A percentile compares a stretch with the other conserved stretches of the same genome.
These are phyloP conservation scores for Lyophyllum decastes DNA, from an alignment of 768 basidiomycete genomes.

Conservation along the genomic window DNA sequence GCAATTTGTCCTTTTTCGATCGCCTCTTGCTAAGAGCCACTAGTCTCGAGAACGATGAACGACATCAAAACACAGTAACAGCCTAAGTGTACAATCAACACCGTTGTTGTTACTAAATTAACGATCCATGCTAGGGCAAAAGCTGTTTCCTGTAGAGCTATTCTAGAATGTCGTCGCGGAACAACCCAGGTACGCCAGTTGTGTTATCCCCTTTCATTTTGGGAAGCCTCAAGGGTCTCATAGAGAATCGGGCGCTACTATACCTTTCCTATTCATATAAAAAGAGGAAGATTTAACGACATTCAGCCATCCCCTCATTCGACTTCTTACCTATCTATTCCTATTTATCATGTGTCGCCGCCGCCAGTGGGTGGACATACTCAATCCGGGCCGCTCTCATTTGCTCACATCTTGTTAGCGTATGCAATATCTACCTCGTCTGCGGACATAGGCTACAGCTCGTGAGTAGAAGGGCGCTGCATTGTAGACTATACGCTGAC, in stretches of 20 bases:
- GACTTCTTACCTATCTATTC: background rate
- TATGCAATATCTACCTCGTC: slow-evolving; percentile 10
- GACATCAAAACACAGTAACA: background rate
- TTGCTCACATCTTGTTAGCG: background rate
- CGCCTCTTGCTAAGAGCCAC: background rate
- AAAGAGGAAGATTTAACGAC: background rate
- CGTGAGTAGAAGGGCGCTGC: background rate
- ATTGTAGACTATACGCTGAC: background rate
- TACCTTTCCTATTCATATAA: background rate
- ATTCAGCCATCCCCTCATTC: background rate
- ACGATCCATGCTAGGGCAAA: background rate
- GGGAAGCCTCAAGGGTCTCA: background rate
- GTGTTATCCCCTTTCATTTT: background rate
- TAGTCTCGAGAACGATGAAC: background rate
- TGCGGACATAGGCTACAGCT: slow-evolving; percentile 15
- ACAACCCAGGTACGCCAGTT: background rate
- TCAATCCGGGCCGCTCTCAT: background rate
- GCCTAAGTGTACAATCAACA: background rate
- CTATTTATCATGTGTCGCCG: slow-evolving; percentile 11
- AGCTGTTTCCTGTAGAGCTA: background rate
- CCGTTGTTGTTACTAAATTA: background rate
- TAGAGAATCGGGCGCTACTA: background rate
- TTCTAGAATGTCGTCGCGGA: slow-evolving; percentile 2
- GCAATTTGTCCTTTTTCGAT: background rate
- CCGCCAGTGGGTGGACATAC: slow-evolving; percentile 8